Evolutionary conservation across 179 eudicot genomes (phyloP), one percentile per base, ranked within the genome.

Genomic region (Beta corolliflora): DNA sequence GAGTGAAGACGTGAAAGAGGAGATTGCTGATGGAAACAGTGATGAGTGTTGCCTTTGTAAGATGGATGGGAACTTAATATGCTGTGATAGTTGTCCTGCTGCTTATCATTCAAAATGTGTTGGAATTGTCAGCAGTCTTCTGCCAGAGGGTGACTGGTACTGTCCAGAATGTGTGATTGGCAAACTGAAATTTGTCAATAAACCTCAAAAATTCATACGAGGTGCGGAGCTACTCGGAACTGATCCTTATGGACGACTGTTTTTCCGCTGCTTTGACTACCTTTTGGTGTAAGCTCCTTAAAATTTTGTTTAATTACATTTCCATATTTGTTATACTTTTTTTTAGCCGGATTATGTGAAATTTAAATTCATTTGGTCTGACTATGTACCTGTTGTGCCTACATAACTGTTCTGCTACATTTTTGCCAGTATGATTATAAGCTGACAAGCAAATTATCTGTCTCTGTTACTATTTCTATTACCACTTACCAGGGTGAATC

Each of bases 51-150:
- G 93, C 81, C 97, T 97, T 23, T 97, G 99, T 83, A 95, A 89
- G 87, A 97, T 94, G 98, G 99, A 94, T 78, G 99, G 99, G 68
- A 92, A 80, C 85, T 91, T 97, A 78, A 93, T 97, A 85, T 97
- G 99, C 75, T 97, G 99, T 85, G 99, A 97, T 85, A 97, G 99
- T 77, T 97, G 99, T 80, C 99, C 99, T 77, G 95, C 97, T 68
- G 98, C 99, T 73, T 97, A 86, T 83, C 99, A 97, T 88, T 83
- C 97, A 61, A 89, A 88, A 84, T 97, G 99, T 76, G 97, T 93
- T 2, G 99, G 98, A 48, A 92, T 97, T 86, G 87, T 89, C 76
- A 86, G 85, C 75, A 88, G 77, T 89, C 87, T 82, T 81, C 86
- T 97, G 90, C 99, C 99, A 36, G 97, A 94, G 77, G 99, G 99